Evolutionary conservation across 352 stramenopile species (phyloP), one percentile per base, ranked within the genome.

Genomic region (Phytophthora pisi): DNA sequence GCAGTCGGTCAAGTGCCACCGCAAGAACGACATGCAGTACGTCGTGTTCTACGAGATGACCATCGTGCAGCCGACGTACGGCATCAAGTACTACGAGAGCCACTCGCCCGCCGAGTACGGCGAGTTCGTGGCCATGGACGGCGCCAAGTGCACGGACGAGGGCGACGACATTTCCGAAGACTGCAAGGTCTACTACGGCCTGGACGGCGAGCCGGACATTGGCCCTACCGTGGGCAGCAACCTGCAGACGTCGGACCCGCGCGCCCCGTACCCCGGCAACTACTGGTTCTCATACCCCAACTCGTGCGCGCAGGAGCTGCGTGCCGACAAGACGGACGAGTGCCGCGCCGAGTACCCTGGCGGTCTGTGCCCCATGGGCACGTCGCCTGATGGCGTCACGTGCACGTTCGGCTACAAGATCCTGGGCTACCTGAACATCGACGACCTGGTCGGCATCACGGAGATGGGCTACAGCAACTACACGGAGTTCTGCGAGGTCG

Each of bases 221-320:
- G 83, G 83, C 26, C 68, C 75, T 3, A 81, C 67, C 53, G 64
- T 91, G 16, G 81, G 83, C 8, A 66, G 61, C 38, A 78, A 79
- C n/a, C 51, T 82, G 16, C 61, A 81, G 58, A 73, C 81, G 49
- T 82, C 61, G 10, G 81, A 92, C 15, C 34, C 57, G 5, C 61
- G 75, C 8, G 86, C 86, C 23, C 86, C 84, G 54, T 93, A 95
- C 78, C 80, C 79, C 3, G 78, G 82, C 68, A 91, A 89, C 66
- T 86, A 86, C 72, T 92, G 84, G 86, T 93, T 88, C 68, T 94
- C 86, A 59, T 92, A 78, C 74, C 84, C 86, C 6, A 91, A 91
- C 69, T 87, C 64, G 9, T 93, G 83, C 15, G 78, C 76, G 7
- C 63, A 72, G 34, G 20, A 80, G 31, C 54, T 81, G 24, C 87